Evolutionary conservation across 768 basidiomycete species (phyloP).

Genomic region (Pisolithus marmoratus): DNA sequence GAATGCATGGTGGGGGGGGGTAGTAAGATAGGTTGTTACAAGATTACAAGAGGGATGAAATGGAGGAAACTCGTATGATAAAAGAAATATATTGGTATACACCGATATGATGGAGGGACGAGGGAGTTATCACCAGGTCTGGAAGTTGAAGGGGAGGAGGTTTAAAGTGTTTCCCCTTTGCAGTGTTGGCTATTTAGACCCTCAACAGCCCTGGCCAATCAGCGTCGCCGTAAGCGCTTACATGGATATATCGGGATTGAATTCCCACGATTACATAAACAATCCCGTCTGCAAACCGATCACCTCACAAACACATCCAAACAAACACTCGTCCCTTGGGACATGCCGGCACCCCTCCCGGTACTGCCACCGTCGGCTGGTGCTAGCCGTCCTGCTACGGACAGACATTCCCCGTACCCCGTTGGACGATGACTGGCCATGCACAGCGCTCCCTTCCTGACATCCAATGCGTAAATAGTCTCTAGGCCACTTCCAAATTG

Average conservation of each 20-base stretch:
- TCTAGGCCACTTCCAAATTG: too few relatives aligned
- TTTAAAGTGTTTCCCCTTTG: not conserved
- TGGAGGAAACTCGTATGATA: not conserved
- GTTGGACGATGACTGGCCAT: not conserved
- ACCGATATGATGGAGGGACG: too few relatives aligned
- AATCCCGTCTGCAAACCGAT: conserved; percentile 23
- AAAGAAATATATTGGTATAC: conserved; percentile 1
- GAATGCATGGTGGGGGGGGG: conserved; percentile 26
- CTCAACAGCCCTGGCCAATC: conserved; percentile 9
- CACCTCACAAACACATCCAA: conserved; percentile 17
- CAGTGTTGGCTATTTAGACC: conserved; percentile 20
- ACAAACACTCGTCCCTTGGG: conserved; percentile 8
- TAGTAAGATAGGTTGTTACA: conserved; percentile 2
- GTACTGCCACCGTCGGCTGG: conserved; percentile 4
- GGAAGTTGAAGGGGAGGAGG: too few relatives aligned
- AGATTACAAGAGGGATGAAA: conserved; percentile 1
- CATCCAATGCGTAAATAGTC: too few relatives aligned
- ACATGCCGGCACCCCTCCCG: conserved; percentile 17
- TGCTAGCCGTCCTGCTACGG: not conserved
- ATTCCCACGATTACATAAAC: conserved; percentile 23
- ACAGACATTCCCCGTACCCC: not conserved
- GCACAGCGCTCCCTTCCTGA: not conserved
- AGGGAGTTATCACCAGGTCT: too few relatives aligned
- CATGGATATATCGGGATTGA: too few relatives aligned
- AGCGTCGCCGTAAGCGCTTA: not conserved